These are phyloP conservation scores for Arctostaphylos glauca DNA, from an alignment of 148 eudicot species.

Conservation along the genomic window DNA sequence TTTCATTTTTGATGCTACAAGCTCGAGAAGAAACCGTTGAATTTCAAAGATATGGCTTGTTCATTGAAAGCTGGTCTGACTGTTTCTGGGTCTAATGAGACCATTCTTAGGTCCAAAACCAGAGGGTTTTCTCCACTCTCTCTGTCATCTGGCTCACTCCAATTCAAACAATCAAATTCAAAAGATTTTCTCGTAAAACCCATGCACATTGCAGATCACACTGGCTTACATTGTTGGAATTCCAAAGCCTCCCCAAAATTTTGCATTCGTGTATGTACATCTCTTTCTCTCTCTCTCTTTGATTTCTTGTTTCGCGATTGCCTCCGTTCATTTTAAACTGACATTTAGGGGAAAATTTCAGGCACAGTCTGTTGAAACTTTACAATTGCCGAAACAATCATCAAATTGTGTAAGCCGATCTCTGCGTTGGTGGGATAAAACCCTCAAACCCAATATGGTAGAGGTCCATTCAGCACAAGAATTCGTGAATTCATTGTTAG, in stretches of 20 bases:
- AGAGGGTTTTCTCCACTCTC: conserved; percentile 12
- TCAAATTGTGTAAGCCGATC: conserved; percentile 52
- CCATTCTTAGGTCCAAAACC: conserved; percentile 8
- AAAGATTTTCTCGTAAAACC: conserved; percentile 26
- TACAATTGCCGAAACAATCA: background rate
- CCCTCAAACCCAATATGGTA: conserved; percentile 69
- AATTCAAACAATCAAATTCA: conserved; percentile 12
- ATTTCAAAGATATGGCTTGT: conserved; percentile 28
- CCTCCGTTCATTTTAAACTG: background rate
- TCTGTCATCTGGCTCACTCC: conserved; percentile 17
- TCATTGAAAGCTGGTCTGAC: conserved; percentile 26
- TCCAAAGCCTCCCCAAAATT: conserved; percentile 20
- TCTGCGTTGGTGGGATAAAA: conserved; percentile 94
- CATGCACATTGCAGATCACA: conserved; percentile 27
- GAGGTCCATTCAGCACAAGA: conserved; percentile 77
- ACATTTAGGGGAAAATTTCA: conserved; percentile 17
- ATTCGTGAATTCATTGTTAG: conserved; percentile 49
- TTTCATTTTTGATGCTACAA: conserved; percentile 15
- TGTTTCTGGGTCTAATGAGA: conserved; percentile 21
- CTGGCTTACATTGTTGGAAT: conserved; percentile 20
- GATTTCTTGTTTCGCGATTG: background rate
- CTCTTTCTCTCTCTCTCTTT: background rate
- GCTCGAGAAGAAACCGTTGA: conserved; percentile 4
- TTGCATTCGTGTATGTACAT: conserved; percentile 32
- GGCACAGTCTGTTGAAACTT: conserved; percentile 36